Percentiles rank a stretch among this genome's conserved stretches.
These are phyloP conservation scores for Fraxinus velutina DNA, from an alignment of 305 asterid genomes.

Conservation along the genomic window DNA sequence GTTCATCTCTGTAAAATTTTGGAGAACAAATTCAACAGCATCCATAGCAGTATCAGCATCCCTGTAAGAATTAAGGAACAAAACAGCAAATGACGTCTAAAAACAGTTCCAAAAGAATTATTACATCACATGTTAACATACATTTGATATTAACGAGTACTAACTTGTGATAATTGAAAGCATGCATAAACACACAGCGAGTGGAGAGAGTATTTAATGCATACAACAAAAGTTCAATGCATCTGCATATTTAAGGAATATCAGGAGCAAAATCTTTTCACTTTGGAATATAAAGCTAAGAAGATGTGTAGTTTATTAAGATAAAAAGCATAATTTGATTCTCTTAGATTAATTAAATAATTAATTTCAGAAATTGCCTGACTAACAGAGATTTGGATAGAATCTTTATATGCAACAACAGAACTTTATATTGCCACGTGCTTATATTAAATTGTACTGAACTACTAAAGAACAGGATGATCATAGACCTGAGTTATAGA, in stretches of 20 bases:
- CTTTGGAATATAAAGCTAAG: background rate
- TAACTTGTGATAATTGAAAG: background rate
- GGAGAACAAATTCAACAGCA: conserved; percentile 95
- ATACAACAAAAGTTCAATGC: background rate
- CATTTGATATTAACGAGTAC: background rate
- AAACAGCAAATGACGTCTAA: conserved; percentile 19
- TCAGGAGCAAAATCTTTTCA: background rate
- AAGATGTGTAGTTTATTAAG: background rate
- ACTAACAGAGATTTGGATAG: conserved; percentile 1
- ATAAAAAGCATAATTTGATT: background rate
- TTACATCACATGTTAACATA: conserved; percentile 3
- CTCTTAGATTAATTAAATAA: background rate
- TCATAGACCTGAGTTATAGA: conserved; percentile 15
- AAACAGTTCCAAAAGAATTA: conserved; percentile 15
- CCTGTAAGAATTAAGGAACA: conserved; percentile 38
- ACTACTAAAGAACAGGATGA: background rate
- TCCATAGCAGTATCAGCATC: conserved; percentile 87
- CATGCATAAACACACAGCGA: background rate
- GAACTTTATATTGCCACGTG: conserved; percentile 1
- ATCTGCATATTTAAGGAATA: background rate
- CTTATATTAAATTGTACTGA: background rate
- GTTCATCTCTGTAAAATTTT: conserved; percentile 98
- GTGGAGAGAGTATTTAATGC: background rate
- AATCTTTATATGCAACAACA: conserved; percentile 7
- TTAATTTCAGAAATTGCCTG: conserved; percentile 5